Evolutionary conservation across 345 rosid species (phyloP), one percentile per base, ranked within the genome.

Genomic region (Lenwebbia sp.): DNA sequence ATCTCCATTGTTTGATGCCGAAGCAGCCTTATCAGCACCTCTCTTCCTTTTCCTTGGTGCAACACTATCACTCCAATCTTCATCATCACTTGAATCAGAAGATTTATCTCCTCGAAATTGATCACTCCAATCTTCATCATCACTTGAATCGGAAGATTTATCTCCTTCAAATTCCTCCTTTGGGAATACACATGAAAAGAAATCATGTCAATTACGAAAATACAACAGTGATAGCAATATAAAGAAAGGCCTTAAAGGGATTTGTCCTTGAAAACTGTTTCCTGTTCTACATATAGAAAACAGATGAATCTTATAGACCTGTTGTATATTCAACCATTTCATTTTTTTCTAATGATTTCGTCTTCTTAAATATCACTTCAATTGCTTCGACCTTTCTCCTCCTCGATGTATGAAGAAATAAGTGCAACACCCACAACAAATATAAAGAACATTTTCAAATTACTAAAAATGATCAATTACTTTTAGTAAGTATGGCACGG

Each of bases 121-220:
- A 88, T 87, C 92, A 84, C 84, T 84, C 91, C 92, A 92, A 86
- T 95, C 93, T 54, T 94, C 98, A 91, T 94, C 98, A 86, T 93
- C 94, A 87, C 90, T 86, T 26, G 90, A 88, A 82, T 86, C 86
- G 54, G 91, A 88, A 33, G 91, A 87, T 70, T 21, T 88, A 88
- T 92, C 87, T 83, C 13, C 52, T 30, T 92, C 96, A 90, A 95
- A 97, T 70, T 94, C 91, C 91, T 94, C 99, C 99, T 97, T 88
- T 87, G 89, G 86, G 90, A 86, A 88, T 37, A 55, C 81, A 19
- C 54, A 76, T 86, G 87, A 55, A 88, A 70, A 86, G 25, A 86
- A 86, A n/a, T 84, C 90, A 76, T 37, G 62, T 23, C 52, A 40
- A 86, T 50, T 44, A 84, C 56, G 49, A 88, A 87, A 84, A 6